Base-by-base conservation (phyloP, 345 rosid genomes). In the Dipteronia dyeriana region DNA sequence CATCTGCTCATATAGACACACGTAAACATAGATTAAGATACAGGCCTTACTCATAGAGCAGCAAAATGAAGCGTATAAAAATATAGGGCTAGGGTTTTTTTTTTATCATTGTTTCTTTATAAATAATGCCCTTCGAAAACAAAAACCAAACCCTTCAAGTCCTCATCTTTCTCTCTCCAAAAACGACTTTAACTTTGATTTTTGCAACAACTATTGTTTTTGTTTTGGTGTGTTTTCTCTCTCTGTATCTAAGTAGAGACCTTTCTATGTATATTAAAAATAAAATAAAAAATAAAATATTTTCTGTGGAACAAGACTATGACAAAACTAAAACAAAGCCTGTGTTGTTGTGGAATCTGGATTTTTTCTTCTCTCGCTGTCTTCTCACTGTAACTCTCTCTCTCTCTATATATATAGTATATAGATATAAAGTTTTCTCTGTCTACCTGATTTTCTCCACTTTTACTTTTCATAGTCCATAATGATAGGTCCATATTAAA, bases 21-120 rank as follows among this genome's bases (percentile, higher is more conserved):
- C 14, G 39, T 19, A n/a, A 9, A 41, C 16, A 62, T 13, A 25
- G 39, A 51, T 16, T 51, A 13, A 73, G 34, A 41, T 25, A 63
- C 57, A 76, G 54, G 61, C 82, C 68, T 57, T 71, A 75, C 79
- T 45, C 39, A 77, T 23, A 47, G 31, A 71, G 75, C 70, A 75
- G 64, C 38, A 66, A 39, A 54, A 83, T 45, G 63, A 76, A 69
- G 34, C 49, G 49, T 68, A 29, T 45, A 56, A 29, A 53, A 16
- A 53, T 53, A 76, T 77, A 78, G 82, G 76, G 75, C 75, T 82
- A 73, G 84, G 80, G 77, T 34, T 83, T 80, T 72, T 22, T 47
- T 65, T 25, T 66, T 17, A 8, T 17, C 6, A 20, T 66, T 9
- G 39, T 66, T 17, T 38, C 25, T 66, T 38, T 13, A 13, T 22